Percentiles rank a stretch among this genome's conserved stretches.
Evolutionary conservation across 192 early-diverging fungal species (phyloP).

Genomic region (Coemansia sp.): DNA sequence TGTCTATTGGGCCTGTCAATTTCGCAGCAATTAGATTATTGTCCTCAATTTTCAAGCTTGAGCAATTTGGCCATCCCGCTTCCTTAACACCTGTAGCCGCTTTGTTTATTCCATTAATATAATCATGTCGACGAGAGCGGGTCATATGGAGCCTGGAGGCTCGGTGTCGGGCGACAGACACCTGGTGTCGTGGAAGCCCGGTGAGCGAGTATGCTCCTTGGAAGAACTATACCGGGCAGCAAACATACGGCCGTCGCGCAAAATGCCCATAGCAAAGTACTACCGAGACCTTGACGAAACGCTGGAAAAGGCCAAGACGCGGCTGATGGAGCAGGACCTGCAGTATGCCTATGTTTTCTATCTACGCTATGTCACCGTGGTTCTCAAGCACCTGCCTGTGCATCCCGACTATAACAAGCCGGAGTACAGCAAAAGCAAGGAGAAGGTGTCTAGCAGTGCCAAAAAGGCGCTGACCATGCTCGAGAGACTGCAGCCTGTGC

Average conservation of each 20-base stretch:
- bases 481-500: conserved; percentile 57
- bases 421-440: conserved; percentile 43
- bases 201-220: conserved; percentile 44
- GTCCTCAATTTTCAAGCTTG: neutral
- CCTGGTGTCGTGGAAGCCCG: conserved; percentile 31
- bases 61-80: neutral
- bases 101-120: neutral
- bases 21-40: neutral
- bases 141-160: neutral
- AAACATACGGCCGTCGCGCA: conserved; percentile 33
- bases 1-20: neutral
- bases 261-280: conserved; percentile 38
- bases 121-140: neutral
- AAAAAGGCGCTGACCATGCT: conserved; percentile 56
- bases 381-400: conserved; percentile 58
- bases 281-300: conserved; percentile 44
- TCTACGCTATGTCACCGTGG: conserved; percentile 64
- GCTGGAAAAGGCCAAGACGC: conserved; percentile 49
- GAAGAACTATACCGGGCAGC: conserved; percentile 42
- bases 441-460: conserved; percentile 47
- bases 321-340: conserved; percentile 63
- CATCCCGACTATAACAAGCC: conserved; percentile 56
- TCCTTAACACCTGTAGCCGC: too few relatives aligned
- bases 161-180: neutral
- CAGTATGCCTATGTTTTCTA: conserved; percentile 69